A percentile compares a stretch with the other conserved stretches of the same genome.
These are phyloP conservation scores for Scedosporium boydii DNA, from an alignment of 2,329 filamentous ascomycete species.

Conservation along the genomic window DNA sequence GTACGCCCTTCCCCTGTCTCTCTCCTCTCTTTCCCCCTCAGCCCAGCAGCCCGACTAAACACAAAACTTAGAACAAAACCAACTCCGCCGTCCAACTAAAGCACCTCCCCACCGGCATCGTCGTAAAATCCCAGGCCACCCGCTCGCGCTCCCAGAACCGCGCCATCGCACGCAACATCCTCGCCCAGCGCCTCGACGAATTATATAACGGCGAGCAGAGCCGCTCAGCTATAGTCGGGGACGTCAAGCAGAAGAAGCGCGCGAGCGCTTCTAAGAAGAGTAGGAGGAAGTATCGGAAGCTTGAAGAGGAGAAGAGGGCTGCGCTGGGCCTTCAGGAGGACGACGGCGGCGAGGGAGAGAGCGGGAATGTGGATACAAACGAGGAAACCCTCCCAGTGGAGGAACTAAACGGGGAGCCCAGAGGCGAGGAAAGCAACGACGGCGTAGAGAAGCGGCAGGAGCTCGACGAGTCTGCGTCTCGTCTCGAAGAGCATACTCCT, in stretches of 20 bases:
- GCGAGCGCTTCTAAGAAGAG: slow-evolving; percentile 75
- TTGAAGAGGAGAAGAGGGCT: slow-evolving; percentile 42
- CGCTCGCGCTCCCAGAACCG: slow-evolving; percentile 80
- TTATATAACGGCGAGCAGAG: slow-evolving; percentile 61
- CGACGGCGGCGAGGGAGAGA: background rate
- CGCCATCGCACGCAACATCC: slow-evolving; percentile 67
- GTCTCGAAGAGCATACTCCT: too few species aligned
- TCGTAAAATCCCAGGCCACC: slow-evolving; percentile 90
- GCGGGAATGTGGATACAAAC: background rate
- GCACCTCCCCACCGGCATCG: slow-evolving; percentile 81
- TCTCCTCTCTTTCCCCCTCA: background rate
- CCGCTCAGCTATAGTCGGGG: slow-evolving; percentile 54
- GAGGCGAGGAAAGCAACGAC: too few species aligned
- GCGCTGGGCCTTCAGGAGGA: slow-evolving; percentile 8
- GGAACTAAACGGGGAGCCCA: background rate
- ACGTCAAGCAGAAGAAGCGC: slow-evolving; percentile 56
- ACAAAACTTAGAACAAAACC: slow-evolving; percentile 69
- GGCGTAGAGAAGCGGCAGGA: too few species aligned
- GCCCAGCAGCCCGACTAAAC: background rate
- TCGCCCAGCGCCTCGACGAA: slow-evolving; percentile 68
- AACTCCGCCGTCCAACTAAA: slow-evolving; percentile 88
- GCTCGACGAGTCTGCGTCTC: too few species aligned
- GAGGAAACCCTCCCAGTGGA: background rate
- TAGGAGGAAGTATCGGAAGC: slow-evolving; percentile 63
- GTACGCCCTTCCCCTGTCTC: slow-evolving; percentile 31